These are phyloP conservation scores for Novymonas esmeraldas DNA, from an alignment of 208 protist species.

Conservation along the genomic window DNA sequence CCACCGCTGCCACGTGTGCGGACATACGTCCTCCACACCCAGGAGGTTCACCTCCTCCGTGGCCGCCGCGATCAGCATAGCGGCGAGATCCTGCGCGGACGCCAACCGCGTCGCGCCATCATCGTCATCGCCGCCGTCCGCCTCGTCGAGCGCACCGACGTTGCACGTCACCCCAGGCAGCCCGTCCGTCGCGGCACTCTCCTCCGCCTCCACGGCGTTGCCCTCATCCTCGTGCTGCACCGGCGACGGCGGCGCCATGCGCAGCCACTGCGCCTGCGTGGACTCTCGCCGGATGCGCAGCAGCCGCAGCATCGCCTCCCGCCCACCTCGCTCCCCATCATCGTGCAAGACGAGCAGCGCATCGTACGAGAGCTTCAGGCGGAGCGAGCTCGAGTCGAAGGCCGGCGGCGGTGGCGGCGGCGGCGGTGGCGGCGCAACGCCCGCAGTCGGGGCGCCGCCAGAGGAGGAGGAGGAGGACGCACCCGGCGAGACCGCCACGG, in stretches of 20 bases:
- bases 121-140: not conserved
- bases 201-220: not conserved
- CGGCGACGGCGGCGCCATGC: not conserved
- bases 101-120: not conserved
- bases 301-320: slow-evolving; percentile 16
- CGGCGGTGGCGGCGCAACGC: not conserved
- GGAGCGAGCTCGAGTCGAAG: slow-evolving; percentile 72
- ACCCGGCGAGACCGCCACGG: not conserved
- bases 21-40: slow-evolving; percentile 41
- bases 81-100: slow-evolving; percentile 46
- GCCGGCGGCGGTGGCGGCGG: not conserved
- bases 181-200: not conserved
- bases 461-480: not conserved
- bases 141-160: not conserved
- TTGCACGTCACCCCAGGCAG: not conserved
- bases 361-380: slow-evolving; percentile 68
- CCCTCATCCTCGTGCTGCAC: not conserved
- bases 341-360: slow-evolving; percentile 44
- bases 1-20: slow-evolving; percentile 72
- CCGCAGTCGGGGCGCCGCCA: too few species aligned
- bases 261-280: slow-evolving; percentile 17
- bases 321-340: slow-evolving; percentile 26
- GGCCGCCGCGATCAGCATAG: slow-evolving; percentile 54
- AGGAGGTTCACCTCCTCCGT: slow-evolving; percentile 50
- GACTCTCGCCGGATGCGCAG: slow-evolving; percentile 19